These are phyloP conservation scores for Mycena sanguinolenta DNA, from an alignment of 768 basidiomycete species.

Conservation along the genomic window DNA sequence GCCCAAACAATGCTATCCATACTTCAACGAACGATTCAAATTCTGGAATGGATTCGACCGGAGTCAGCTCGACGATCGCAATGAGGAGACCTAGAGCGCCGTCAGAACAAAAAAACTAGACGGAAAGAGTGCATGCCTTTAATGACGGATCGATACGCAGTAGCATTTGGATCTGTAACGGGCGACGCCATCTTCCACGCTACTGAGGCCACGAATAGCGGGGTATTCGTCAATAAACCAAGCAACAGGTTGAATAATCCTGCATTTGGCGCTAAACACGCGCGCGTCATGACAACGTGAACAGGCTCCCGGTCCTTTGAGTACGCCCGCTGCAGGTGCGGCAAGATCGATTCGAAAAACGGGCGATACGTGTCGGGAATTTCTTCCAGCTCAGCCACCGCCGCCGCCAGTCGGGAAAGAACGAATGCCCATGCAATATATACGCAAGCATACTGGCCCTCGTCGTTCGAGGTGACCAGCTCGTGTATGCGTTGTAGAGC, in stretches of 20 bases:
- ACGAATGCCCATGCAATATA: constrained; percentile 91
- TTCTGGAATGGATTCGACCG: constrained; percentile 82
- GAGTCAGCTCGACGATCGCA: constrained; percentile 78
- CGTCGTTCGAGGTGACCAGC: constrained; percentile 69
- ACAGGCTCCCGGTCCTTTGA: constrained; percentile 71
- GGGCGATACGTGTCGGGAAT: constrained; percentile 66
- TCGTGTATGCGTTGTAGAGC: constrained; percentile 78
- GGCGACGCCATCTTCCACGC: constrained; percentile 79
- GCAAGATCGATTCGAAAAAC: constrained; percentile 68
- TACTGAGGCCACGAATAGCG: constrained; percentile 80
- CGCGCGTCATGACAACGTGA: constrained; percentile 69
- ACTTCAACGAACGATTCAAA: constrained; percentile 79
- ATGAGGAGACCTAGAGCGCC: constrained; percentile 77
- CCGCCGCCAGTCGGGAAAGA: constrained; percentile 70
- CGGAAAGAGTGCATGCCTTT: constrained; percentile 70
- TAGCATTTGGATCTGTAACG: constrained; percentile 81
- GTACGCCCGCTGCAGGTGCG: constrained; percentile 56
- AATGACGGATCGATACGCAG: constrained; percentile 84
- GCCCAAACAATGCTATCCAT: constrained; percentile 85
- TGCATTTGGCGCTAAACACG: constrained; percentile 68
- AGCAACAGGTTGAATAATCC: constrained; percentile 72
- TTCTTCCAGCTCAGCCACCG: constrained; percentile 61
- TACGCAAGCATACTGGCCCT: constrained; percentile 76
- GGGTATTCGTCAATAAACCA: constrained; percentile 74
- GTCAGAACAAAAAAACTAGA: background rate